phyloP scores from a whole-genome alignment of 345 rosid species.

The Eucalyptus paniculata region DNA sequence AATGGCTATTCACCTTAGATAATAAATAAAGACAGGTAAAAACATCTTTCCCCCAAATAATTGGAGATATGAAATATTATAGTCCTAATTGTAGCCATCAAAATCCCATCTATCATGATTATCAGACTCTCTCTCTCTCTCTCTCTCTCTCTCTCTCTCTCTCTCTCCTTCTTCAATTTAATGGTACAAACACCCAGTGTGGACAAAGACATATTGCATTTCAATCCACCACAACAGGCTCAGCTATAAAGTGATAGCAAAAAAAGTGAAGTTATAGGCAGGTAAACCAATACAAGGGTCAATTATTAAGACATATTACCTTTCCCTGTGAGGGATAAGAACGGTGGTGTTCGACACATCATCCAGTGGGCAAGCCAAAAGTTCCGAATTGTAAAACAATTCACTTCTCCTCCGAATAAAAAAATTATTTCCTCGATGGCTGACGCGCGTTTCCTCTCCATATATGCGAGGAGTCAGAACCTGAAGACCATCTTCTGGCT shows the following conservation, averaged over 20 bases:
- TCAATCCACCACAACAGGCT: background rate
- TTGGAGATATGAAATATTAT: background rate
- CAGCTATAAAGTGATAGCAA: background rate
- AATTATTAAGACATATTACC: conserved; percentile 15
- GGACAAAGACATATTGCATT: background rate
- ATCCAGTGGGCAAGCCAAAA: conserved; percentile 61
- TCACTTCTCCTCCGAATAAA: conserved; percentile 64
- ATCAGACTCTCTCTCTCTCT: background rate
- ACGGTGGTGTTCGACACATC: conserved; percentile 41
- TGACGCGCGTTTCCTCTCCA: conserved; percentile 57
- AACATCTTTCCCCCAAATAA: background rate
- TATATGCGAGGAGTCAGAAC: conserved; percentile 62
- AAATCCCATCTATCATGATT: background rate
- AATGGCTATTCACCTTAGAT: background rate
- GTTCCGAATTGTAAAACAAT: conserved; percentile 72
- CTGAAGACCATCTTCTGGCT: conserved; percentile 56
- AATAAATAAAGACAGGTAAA: background rate
- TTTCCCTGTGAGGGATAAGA: conserved; percentile 77
- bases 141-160: background rate
- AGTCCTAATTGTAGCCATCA: background rate
- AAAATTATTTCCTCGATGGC: conserved; percentile 87
- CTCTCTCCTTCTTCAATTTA: background rate
- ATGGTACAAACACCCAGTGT: background rate
- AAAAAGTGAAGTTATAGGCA: background rate
- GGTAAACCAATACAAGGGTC: background rate